Evolutionary conservation across 2,329 filamentous ascomycete species (phyloP).

Genomic region (Cercospora sp.): DNA sequence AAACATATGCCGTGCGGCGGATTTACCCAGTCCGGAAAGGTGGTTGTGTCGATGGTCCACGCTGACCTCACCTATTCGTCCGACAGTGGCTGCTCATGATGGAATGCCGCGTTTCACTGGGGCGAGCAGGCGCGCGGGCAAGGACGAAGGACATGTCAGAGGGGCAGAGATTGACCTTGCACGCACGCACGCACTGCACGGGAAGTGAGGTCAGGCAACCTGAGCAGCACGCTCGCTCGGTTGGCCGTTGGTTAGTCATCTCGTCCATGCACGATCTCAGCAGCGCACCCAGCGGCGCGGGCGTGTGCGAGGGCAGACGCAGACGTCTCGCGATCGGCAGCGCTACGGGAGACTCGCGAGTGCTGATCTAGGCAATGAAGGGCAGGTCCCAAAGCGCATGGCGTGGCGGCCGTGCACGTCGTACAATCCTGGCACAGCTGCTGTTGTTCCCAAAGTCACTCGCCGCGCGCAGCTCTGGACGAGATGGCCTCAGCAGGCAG

Average conservation of each 20-base stretch:
- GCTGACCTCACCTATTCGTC: constrained; percentile 14
- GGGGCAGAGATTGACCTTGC: not conserved
- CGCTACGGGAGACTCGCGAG: not conserved
- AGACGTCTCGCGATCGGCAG: not conserved
- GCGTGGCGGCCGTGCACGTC: not conserved
- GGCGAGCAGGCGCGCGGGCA: not conserved
- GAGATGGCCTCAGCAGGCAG: not conserved
- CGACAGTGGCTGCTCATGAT: constrained; percentile 7
- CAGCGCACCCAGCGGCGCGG: not conserved
- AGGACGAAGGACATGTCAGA: not conserved
- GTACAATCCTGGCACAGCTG: not conserved
- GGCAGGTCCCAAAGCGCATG: not conserved
- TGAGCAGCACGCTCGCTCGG: constrained; percentile 10
- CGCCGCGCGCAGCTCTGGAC: not conserved
- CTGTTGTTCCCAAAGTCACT: not conserved
- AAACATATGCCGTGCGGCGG: constrained; percentile 1
- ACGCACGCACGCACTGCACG: not conserved
- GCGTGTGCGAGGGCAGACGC: not conserved
- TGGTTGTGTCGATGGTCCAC: constrained; percentile 8
- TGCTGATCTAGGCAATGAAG: not conserved
- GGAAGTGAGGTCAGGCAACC: constrained; percentile 14
- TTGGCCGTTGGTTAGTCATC: constrained; percentile 1
- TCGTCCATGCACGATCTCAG: not conserved
- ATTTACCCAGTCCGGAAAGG: constrained; percentile 10
- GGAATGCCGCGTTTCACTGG: constrained; percentile 1